Conservation (phyloP, 805 yeast genomes). For the Starmerella kuoi region DNA sequence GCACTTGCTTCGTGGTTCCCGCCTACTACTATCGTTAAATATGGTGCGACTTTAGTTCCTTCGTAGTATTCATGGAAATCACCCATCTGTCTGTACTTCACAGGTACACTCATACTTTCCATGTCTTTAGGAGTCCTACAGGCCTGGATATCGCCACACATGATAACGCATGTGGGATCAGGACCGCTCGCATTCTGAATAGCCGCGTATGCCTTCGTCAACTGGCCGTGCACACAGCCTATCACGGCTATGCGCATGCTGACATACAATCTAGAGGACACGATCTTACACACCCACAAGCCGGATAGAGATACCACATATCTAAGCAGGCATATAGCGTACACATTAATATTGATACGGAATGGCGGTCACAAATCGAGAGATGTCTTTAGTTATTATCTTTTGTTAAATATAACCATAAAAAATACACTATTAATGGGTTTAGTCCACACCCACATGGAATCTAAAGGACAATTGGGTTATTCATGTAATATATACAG, state of each 20-base stretch:
- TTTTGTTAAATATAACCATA: no score
- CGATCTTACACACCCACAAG: no score
- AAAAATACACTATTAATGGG: no score
- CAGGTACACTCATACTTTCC: constrained; percentile 61
- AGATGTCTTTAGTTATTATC: no score
- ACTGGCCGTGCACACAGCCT: constrained; percentile 24
- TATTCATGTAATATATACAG: no score
- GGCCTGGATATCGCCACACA: constrained; percentile 90
- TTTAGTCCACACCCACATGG: no score
- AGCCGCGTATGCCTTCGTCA: constrained; percentile 16
- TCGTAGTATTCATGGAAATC: constrained; percentile 66
- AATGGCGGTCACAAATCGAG: no score
- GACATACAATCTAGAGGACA: no score
- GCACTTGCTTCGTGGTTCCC: constrained; percentile 92
- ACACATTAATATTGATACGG: no score
- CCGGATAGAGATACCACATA: no score
- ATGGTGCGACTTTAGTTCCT: constrained; percentile 53
- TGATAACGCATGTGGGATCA: constrained; percentile 45
- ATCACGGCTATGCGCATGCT: constrained; percentile 23
- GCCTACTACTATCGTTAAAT: constrained; percentile 72
- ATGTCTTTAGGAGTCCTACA: constrained; percentile 53
- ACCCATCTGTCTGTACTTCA: constrained; percentile 60
- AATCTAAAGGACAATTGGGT: no score
- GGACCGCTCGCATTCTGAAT: background rate
- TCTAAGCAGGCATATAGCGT: no score